phyloP scores from a whole-genome alignment of 192 early-diverging fungal genomes.

The Coemansia pectinata region DNA sequence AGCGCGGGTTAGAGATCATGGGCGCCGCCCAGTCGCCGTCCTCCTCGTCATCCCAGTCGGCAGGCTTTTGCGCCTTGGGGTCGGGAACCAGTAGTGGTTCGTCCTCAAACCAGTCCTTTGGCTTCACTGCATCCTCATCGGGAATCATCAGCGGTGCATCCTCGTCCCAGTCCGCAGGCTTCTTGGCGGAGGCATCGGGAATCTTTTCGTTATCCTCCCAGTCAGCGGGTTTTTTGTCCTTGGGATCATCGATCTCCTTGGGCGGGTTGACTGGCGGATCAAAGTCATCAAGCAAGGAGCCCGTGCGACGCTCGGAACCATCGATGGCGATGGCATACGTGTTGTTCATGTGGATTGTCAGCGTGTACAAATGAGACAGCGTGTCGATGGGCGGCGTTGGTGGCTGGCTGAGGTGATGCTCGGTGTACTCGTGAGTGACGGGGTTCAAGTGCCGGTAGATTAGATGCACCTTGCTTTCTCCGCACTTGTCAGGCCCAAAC shows the following conservation, averaged over 20 bases:
- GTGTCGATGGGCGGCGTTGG: slow-evolving; percentile 68
- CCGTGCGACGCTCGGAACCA: slow-evolving; percentile 61
- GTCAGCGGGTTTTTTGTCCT: slow-evolving; percentile 81
- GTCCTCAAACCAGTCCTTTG: slow-evolving; percentile 85
- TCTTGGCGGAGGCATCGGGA: slow-evolving; percentile 71
- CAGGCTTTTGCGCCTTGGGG: slow-evolving; percentile 79
- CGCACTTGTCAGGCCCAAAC: slow-evolving; percentile 96
- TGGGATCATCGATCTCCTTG: slow-evolving; percentile 72
- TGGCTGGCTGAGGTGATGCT: slow-evolving; percentile 79
- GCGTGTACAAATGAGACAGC: slow-evolving; percentile 76
- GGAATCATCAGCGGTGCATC: slow-evolving; percentile 76
- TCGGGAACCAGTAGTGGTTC: slow-evolving; percentile 74
- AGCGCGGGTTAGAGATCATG: slow-evolving; percentile 78
- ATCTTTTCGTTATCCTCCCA: slow-evolving; percentile 90
- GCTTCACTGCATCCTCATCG: slow-evolving; percentile 77
- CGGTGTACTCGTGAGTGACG: slow-evolving; percentile 72
- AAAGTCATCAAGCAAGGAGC: slow-evolving; percentile 78
- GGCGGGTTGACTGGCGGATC: slow-evolving; percentile 85
- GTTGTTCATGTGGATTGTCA: slow-evolving; percentile 82
- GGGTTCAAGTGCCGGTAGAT: slow-evolving; percentile 94
- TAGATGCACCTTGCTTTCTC: slow-evolving; percentile 91
- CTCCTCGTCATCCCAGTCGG: slow-evolving; percentile 91
- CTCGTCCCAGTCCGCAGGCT: slow-evolving; percentile 87
- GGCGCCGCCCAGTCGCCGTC: slow-evolving; percentile 90
- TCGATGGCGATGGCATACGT: slow-evolving; percentile 78